These are phyloP conservation scores for Mariannaea sp. DNA, from an alignment of 2,329 filamentous ascomycete species.

Conservation along the genomic window DNA sequence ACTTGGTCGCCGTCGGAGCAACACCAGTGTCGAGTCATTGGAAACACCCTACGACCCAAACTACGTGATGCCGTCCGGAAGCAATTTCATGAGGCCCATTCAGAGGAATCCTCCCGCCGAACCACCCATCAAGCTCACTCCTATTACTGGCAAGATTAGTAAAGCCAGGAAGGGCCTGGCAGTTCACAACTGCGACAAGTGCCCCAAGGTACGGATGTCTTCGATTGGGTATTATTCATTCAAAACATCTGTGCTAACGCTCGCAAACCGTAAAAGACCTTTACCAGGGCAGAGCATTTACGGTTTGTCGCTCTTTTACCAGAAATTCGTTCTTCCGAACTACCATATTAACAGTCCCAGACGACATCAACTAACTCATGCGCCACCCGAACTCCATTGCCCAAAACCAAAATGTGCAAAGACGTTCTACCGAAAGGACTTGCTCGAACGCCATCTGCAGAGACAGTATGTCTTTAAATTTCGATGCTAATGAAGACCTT, in stretches of 20 bases:
- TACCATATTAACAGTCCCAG: constrained; percentile 44
- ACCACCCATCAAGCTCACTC: constrained; percentile 56
- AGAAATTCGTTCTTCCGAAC: constrained; percentile 1
- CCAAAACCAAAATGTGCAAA: constrained; percentile 59
- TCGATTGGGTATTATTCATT: not conserved
- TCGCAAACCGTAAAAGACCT: constrained; percentile 54
- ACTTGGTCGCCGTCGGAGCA: constrained; percentile 48
- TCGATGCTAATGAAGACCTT: not conserved
- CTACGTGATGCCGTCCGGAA: constrained; percentile 37
- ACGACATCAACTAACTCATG: constrained; percentile 65
- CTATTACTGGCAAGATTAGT: constrained; percentile 61
- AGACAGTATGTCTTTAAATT: constrained; percentile 43
- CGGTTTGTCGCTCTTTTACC: constrained; percentile 49
- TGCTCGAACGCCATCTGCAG: constrained; percentile 61
- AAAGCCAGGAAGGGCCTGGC: constrained; percentile 64
- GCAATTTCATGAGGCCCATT: constrained; percentile 48
- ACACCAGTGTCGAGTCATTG: constrained; percentile 56
- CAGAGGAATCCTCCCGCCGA: constrained; percentile 42
- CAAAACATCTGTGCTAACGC: constrained; percentile 3
- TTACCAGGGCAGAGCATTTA: constrained; percentile 66
- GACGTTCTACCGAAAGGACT: constrained; percentile 62
- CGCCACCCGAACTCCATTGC: constrained; percentile 58
- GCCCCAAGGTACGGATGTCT: constrained; percentile 53
- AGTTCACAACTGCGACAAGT: constrained; percentile 59
- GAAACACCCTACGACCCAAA: constrained; percentile 44